Evolutionary conservation across 352 stramenopile species (phyloP), one percentile per base, ranked within the genome.

Genomic region (Pythium oligandrum): DNA sequence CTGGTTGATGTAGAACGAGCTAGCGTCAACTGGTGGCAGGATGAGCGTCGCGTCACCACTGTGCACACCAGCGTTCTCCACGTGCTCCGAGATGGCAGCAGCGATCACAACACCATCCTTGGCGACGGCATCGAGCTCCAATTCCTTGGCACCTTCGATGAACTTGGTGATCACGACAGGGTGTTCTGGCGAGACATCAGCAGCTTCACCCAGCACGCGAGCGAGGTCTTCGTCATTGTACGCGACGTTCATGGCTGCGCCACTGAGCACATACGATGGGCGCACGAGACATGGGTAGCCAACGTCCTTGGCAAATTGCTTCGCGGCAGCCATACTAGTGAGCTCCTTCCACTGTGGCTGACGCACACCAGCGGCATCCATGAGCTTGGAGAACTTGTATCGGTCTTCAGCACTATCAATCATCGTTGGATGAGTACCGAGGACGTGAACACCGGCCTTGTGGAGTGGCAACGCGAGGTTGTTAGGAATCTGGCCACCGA

Each of bases 11-110:
- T 85, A 85, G 72, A 78, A 85, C 53, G 74, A 78, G 31, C 66
- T 78, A 33, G 83, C 52, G 60, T 91, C 68, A 77, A 94, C 55
- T 40, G 90, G 79, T 48, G 88, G 90, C 48, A 97, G 70, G 36
- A 98, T 86, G 88, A 26, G 17, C 17, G 17, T 26, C 17, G 17
- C 90, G 73, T 97, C 90, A 57, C 88, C 90, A 53, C 75, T 95
- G 77, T 98, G 93, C 12, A 99, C 97, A 73, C 97, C 97, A 40
- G 97, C 97, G 82, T 99, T 99, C 66, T 99, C 97, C 6, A 99
- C 88, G 83, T 99, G 97, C 74, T 99, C 96, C 54, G 91, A 97
- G 70, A 99, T 99, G 48, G 97, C 97, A 73, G 98, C 98, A 74
- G 98, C 98, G 35, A 99, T 70, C 60, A 99, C 98, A 44, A 93